These are phyloP conservation scores for Xylaria sp. DNA, from an alignment of 2,329 filamentous ascomycete species.

Conservation along the genomic window DNA sequence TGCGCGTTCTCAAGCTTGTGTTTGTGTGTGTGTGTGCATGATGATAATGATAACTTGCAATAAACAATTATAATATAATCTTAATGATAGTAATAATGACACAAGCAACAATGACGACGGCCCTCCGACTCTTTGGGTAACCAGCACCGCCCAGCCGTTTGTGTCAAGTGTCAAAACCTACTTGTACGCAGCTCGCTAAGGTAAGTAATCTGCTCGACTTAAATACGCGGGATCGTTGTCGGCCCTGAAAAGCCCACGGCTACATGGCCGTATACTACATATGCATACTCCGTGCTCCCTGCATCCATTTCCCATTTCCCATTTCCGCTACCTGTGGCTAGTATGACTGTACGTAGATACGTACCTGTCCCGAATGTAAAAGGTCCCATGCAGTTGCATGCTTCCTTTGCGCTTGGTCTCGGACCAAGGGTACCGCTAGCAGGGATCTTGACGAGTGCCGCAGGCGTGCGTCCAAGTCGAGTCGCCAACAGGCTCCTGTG, in stretches of 20 bases:
- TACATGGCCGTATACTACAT: too few relatives aligned
- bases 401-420: constrained; percentile 29
- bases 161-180: background rate
- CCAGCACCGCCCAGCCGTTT: background rate
- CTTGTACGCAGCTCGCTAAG: too few relatives aligned
- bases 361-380: constrained; percentile 42
- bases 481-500: constrained; percentile 24
- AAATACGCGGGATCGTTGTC: too few relatives aligned
- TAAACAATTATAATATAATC: background rate
- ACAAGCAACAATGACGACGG: background rate
- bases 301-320: background rate
- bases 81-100: background rate
- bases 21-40: background rate
- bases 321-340: too few relatives aligned
- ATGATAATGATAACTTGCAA: background rate
- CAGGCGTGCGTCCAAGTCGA: constrained; percentile 33
- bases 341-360: constrained; percentile 17
- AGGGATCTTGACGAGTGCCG: constrained; percentile 38
- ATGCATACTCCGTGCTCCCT: background rate
- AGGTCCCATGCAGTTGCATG: constrained; percentile 47
- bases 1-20: background rate
- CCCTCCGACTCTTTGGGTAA: too few relatives aligned
- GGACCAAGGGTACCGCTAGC: constrained; percentile 36
- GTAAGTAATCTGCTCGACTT: too few relatives aligned
- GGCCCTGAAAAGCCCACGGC: too few relatives aligned